Evolutionary conservation across 768 basidiomycete genomes (phyloP).

Genomic region (Roridomyces roridus): DNA sequence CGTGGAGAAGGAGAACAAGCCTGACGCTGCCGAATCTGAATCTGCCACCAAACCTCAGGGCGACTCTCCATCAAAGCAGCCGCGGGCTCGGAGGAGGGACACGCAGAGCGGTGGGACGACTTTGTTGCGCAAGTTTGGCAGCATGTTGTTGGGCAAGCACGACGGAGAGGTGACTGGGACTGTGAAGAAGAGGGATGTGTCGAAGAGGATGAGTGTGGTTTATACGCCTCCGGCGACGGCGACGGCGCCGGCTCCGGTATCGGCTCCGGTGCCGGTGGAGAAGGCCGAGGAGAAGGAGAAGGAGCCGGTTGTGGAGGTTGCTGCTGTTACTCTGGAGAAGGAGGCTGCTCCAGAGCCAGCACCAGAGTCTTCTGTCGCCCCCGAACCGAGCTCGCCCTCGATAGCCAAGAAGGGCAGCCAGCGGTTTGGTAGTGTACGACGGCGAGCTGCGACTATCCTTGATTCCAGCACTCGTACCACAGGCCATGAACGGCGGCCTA

Average conservation of each 20-base stretch:
- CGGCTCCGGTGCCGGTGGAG: constrained; percentile 41
- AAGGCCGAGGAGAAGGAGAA: constrained; percentile 32
- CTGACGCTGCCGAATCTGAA: too few species aligned
- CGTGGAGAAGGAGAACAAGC: too few species aligned
- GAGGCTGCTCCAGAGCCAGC: constrained; percentile 75
- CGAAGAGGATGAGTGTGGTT: constrained; percentile 57
- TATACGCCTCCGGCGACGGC: too few species aligned
- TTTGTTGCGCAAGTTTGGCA: constrained; percentile 81
- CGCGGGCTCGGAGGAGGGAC: constrained; percentile 14
- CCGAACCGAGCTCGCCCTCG: constrained; percentile 22
- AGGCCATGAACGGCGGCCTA: constrained; percentile 78
- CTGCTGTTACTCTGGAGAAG: constrained; percentile 5
- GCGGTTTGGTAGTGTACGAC: constrained; percentile 61
- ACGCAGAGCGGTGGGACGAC: constrained; percentile 66
- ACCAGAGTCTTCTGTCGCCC: constrained; percentile 61
- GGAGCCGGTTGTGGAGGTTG: constrained; percentile 11
- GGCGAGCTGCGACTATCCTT: constrained; percentile 79
- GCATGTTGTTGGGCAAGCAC: constrained; percentile 62
- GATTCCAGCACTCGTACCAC: constrained; percentile 68
- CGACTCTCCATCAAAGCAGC: too few species aligned
- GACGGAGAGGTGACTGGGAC: constrained; percentile 42
- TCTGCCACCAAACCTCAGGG: too few species aligned
- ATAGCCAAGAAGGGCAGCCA: constrained; percentile 36
- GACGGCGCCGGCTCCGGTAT: constrained; percentile 37
- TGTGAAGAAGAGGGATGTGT: background rate